Base-by-base conservation (phyloP, 108 stramenopile genomes). In the Discostella stelligeroides region DNA sequence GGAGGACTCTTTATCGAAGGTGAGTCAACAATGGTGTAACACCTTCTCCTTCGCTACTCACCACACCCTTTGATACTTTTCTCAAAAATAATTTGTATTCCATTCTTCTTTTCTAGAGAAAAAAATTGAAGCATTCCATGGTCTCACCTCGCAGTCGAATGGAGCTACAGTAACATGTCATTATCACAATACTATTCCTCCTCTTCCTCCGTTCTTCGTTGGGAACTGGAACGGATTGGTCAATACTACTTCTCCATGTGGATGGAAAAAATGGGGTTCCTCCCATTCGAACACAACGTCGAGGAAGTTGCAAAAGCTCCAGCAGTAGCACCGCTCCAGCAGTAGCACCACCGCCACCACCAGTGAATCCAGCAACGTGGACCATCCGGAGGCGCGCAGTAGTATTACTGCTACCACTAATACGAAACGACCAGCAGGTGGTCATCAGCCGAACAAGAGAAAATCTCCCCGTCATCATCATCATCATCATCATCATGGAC, bases 141-240 rank as follows among this genome's bases (percentile, higher is more conserved):
- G 57, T 4, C 39, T 46, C 14, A 56, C 51, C 7, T 59, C 63
- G 1, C 46, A n/a, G n/a, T n/a, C n/a, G n/a, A n/a, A 29, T 20
- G 39, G 41, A 18, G 29, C 27, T n/a, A n/a, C n/a, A n/a, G n/a
- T n/a, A 37, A 18, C 27, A 38, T 41, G 6, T 46, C 66, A 40
- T 60, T 41, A 28, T 24, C 45, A 34, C 6, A 42, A 51, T n/a
- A n/a, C n/a, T n/a, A n/a, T n/a, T n/a, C n/a, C n/a, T n/a, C n/a
- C 17, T 25, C 62, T 20, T 41, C 51, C 42, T 25, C 54, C 0
- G 4, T 30, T 17, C 28, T 67, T 45, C 37, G 66, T 54, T 60
- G 29, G 15, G 58, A 77, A 28, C 76, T 77, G 39, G 76, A 70
- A 40, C 42, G 20, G 37, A 34, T 66, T 25, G 76, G 65, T 13